Evolutionary conservation across 352 stramenopile species (phyloP), one percentile per base, ranked within the genome.

Genomic region (Phytophthora pistaciae): DNA sequence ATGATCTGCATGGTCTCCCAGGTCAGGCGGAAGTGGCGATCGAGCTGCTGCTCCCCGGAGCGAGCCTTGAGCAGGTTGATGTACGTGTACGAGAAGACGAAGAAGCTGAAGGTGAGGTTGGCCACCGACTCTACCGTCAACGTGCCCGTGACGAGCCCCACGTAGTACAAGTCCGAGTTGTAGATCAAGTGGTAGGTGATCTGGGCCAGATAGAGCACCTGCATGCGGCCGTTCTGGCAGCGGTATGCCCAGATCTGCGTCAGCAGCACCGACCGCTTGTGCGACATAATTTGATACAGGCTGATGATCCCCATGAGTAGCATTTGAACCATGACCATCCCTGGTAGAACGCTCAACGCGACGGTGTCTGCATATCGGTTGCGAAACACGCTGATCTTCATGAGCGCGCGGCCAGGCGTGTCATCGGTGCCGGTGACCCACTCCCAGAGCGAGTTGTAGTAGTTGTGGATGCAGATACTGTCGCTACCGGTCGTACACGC

Each of bases 401-500:
- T 57, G 13, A 68, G 18, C 1, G 63, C 49, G 1, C 56, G 44
- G 0, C 38, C 63, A 3, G 42, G 42, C 0, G 36, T 58, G 1
- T 5, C 6, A 13, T 75, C 63, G 0, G 46, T 57, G 25, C 63
- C 50, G 0, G 62, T 49, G 16, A 49, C 42, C 42, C 42, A 49
- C 18, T 49, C 42, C 42, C 42, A 49, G 0, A 49, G 18, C 42
- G 42, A 49, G 42, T 49, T 49, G 4, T 49, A 49, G 18, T 49
- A 75, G 46, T 75, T 78, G 48, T 72, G 71, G 9, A 76, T 57
- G 48, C 64, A 76, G 9, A 78, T 42, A 23, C 56, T 61, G 56
- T 70, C 55, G 21, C 46, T 70, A 0, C 48, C 38, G 5, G 60
- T 74, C 14, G 52, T 72, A 11, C 63, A 76, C 7, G 60, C 63